phyloP scores from a whole-genome alignment of 768 basidiomycete genomes.

The Boletus sp. region DNA sequence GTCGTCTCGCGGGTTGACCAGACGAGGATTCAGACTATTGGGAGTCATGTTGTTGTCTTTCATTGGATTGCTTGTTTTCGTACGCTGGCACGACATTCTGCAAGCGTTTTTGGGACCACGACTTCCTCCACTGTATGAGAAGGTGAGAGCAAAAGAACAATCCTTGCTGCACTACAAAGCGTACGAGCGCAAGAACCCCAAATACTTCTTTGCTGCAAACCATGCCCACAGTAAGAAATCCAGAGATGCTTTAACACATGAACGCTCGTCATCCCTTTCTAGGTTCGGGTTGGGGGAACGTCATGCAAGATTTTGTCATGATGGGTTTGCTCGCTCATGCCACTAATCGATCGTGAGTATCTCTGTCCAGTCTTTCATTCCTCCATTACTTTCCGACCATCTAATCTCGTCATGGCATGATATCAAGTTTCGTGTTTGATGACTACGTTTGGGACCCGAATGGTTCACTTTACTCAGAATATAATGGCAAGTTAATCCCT shows the following conservation, averaged over 20 bases:
- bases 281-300: conserved; percentile 42
- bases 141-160: conserved; percentile 37
- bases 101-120: background rate
- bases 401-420: conserved; percentile 2
- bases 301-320: conserved; percentile 40
- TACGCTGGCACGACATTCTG: conserved; percentile 3
- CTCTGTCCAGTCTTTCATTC: background rate
- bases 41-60: conserved; percentile 2
- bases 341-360: conserved; percentile 34
- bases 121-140: conserved; percentile 42
- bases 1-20: conserved; percentile 22
- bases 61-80: conserved; percentile 15
- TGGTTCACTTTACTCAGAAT: conserved; percentile 35
- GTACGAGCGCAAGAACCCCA: conserved; percentile 33
- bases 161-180: conserved; percentile 40
- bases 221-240: conserved; percentile 38
- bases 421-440: conserved; percentile 39
- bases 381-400: background rate
- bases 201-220: conserved; percentile 48
- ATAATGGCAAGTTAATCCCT: conserved; percentile 36
- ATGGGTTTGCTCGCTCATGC: conserved; percentile 34
- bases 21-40: conserved; percentile 21
- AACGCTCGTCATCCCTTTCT: background rate
- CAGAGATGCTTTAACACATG: background rate
- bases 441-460: conserved; percentile 41